Evolutionary conservation across 257 asterid genomes (phyloP).

Genomic region (Solanum ossicruentum): DNA sequence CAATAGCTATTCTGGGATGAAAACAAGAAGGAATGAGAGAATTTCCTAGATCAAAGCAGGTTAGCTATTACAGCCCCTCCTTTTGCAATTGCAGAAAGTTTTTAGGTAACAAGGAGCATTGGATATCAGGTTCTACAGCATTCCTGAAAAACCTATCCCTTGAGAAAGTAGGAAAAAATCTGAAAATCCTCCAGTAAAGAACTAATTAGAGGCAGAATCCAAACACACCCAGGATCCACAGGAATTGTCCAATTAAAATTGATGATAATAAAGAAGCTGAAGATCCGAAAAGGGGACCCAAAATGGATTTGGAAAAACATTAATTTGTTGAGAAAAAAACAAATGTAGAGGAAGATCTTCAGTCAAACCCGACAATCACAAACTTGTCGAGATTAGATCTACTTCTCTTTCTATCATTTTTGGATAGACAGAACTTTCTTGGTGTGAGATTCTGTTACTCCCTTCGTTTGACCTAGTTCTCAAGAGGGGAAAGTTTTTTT

Average conservation of each 20-base stretch:
- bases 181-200: conserved; percentile 1
- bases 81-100: neutral
- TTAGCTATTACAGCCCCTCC: neutral
- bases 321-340: neutral
- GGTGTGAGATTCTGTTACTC: neutral
- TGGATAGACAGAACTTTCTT: neutral
- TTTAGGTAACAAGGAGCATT: neutral
- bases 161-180: conserved; percentile 1
- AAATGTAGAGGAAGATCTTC: neutral
- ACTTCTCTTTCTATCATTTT: neutral
- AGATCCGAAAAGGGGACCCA: neutral
- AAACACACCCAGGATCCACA: conserved; percentile 3
- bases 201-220: conserved; percentile 1
- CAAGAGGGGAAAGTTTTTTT: neutral
- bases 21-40: neutral
- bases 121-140: neutral
- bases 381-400: neutral
- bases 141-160: neutral
- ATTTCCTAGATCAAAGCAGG: neutral
- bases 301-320: neutral
- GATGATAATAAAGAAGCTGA: neutral
- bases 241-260: neutral
- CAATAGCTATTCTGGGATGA: conserved; percentile 68
- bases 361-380: neutral
- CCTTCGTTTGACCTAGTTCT: neutral